Evolutionary conservation across 305 asterid genomes (phyloP).

Genomic region (Solanum hybrid): DNA sequence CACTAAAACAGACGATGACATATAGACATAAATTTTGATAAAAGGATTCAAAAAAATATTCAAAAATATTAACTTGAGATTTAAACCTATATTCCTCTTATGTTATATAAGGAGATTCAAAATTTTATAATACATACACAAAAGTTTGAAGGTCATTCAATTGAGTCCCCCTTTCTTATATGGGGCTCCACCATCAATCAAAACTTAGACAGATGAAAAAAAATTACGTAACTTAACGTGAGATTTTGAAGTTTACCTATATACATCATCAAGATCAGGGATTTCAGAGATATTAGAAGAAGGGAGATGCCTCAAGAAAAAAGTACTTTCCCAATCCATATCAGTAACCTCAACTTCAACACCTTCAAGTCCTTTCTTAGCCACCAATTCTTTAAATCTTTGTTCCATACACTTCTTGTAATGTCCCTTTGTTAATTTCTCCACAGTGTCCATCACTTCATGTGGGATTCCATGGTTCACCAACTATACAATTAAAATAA

Average conservation of each 20-base stretch:
- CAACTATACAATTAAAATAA: constrained; percentile 21
- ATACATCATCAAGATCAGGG: constrained; percentile 62
- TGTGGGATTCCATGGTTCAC: constrained; percentile 66
- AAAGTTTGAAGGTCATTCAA: background rate
- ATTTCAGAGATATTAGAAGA: constrained; percentile 56
- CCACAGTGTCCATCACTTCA: constrained; percentile 74
- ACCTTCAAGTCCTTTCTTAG: constrained; percentile 57
- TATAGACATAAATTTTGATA: background rate
- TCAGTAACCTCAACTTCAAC: constrained; percentile 62
- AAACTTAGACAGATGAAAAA: background rate
- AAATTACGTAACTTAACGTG: background rate
- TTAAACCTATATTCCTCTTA: background rate
- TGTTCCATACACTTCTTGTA: constrained; percentile 70
- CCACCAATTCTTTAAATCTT: constrained; percentile 70
- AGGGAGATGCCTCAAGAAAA: constrained; percentile 75
- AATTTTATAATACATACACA: background rate
- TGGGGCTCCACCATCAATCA: background rate
- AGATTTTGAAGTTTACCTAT: constrained; percentile 24
- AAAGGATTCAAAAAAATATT: background rate
- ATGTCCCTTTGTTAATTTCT: constrained; percentile 69
- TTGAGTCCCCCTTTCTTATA: background rate
- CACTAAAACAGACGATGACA: rapidly evolving
- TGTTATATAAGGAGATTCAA: background rate
- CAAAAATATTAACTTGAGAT: background rate
- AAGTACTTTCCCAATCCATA: constrained; percentile 89